phyloP scores from a whole-genome alignment of 495 filamentous ascomycete genomes.

The Penicillium lividum region DNA sequence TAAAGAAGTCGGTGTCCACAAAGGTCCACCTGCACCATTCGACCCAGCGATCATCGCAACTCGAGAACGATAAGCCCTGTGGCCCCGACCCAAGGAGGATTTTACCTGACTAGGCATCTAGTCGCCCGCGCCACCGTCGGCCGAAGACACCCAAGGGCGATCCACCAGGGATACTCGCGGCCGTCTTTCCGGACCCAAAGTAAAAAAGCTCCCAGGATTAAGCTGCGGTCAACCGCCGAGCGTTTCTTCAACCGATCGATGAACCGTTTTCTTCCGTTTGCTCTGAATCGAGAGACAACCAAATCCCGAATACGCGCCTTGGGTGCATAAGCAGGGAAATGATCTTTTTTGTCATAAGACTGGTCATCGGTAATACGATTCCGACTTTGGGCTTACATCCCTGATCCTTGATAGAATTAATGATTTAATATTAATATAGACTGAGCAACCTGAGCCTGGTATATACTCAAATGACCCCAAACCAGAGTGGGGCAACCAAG shows the following conservation, averaged over 20 bases:
- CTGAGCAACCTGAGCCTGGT: too few relatives aligned
- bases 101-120: constrained; percentile 31
- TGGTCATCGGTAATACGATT: constrained; percentile 6
- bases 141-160: constrained; percentile 19
- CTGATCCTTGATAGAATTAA: constrained; percentile 15
- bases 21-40: constrained; percentile 20
- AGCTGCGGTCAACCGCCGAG: constrained; percentile 4
- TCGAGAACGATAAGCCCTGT: constrained; percentile 32
- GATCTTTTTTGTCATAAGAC: constrained; percentile 1
- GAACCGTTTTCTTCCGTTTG: neutral
- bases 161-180: constrained; percentile 22
- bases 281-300: neutral
- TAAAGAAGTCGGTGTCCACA: constrained; percentile 18
- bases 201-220: constrained; percentile 15
- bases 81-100: constrained; percentile 27
- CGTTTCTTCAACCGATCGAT: constrained; percentile 19
- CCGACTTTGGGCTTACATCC: constrained; percentile 13
- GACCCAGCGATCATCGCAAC: constrained; percentile 28
- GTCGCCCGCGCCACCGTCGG: constrained; percentile 28
- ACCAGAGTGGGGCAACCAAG: too few relatives aligned
- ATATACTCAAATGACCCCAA: too few relatives aligned
- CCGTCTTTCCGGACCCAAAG: constrained; percentile 18
- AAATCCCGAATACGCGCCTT: constrained; percentile 15
- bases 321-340: constrained; percentile 5
- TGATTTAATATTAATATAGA: constrained; percentile 1